Evolutionary conservation across 164 flowering plant species (phyloP).

Genomic region (Vitis amurensis): DNA sequence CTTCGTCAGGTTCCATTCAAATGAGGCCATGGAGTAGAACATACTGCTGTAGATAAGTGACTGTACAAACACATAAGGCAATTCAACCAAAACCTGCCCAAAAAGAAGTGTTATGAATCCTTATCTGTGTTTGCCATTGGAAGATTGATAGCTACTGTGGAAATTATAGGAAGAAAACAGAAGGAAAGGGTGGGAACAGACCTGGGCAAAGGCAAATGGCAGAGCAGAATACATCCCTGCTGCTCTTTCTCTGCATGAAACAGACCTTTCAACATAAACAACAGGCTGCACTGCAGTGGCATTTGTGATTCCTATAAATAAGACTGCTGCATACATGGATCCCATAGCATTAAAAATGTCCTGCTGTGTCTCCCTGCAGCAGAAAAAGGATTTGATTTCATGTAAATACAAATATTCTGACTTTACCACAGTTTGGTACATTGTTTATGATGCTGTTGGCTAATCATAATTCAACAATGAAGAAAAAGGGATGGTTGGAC

Average conservation of each 20-base stretch:
- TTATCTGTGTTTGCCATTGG: too few relatives aligned
- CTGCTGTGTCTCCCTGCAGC: constrained; percentile 78
- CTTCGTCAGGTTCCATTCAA: constrained; percentile 71
- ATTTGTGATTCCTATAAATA: constrained; percentile 90
- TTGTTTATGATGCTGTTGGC: too few relatives aligned
- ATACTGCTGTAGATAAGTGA: constrained; percentile 63
- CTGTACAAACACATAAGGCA: constrained; percentile 89
- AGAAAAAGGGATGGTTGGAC: too few relatives aligned
- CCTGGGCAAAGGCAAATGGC: constrained; percentile 98
- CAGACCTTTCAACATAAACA: constrained; percentile 89
- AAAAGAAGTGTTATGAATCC: background rate
- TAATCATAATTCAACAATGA: too few relatives aligned
- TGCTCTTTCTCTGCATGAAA: constrained; percentile 94
- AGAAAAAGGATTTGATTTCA: background rate
- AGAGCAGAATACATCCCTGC: constrained; percentile 96
- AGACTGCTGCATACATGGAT: constrained; percentile 88
- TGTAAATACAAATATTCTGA: too few relatives aligned
- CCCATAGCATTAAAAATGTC: constrained; percentile 93
- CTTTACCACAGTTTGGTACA: too few relatives aligned
- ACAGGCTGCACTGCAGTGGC: constrained; percentile 92
- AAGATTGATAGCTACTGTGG: too few relatives aligned
- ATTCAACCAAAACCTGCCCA: constrained; percentile 86
- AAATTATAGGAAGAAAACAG: too few relatives aligned
- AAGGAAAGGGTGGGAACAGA: constrained; percentile 11
- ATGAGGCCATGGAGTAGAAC: constrained; percentile 88